Conservation (phyloP, 345 rosid species). For the Moricandia moricandioides region DNA sequence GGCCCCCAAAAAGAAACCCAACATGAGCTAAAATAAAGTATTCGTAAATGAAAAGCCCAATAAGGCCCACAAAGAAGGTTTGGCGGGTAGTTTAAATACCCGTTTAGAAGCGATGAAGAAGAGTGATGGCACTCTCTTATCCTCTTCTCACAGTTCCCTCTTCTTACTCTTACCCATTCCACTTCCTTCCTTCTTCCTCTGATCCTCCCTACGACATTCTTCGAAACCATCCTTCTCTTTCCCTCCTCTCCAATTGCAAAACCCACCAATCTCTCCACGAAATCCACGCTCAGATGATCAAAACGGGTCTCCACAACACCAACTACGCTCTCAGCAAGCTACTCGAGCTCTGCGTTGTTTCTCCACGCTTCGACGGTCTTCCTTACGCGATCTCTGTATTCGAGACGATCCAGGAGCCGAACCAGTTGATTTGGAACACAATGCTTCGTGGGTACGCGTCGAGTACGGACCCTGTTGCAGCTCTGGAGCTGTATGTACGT, state of each 20-base stretch:
- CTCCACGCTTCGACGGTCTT: constrained; percentile 54
- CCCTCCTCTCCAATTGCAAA: constrained; percentile 61
- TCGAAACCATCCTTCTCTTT: constrained; percentile 54
- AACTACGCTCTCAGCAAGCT: constrained; percentile 71
- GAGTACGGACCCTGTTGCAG: constrained; percentile 47
- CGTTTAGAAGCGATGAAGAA: no score
- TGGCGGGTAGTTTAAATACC: no score
- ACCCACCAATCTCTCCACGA: constrained; percentile 45
- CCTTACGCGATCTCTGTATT: constrained; percentile 55
- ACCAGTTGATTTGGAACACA: constrained; percentile 60
- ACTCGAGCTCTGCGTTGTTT: constrained; percentile 54
- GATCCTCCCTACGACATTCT: constrained; percentile 67
- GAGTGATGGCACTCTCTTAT: constrained; percentile 27
- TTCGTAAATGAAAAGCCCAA: no score
- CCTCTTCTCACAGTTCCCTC: constrained; percentile 33
- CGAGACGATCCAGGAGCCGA: constrained; percentile 53
- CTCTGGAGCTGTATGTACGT: constrained; percentile 41
- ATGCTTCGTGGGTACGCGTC: constrained; percentile 54
- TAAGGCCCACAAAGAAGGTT: no score
- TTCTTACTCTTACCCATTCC: constrained; percentile 40
- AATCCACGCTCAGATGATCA: constrained; percentile 60
- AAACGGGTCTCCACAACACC: constrained; percentile 71
- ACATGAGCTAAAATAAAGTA: no score
- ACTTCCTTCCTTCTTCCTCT: constrained; percentile 49
- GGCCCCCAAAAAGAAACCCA: background rate